Conservation (phyloP, 768 basidiomycete genomes). For the Pleurotus tuoliensis region DNA sequence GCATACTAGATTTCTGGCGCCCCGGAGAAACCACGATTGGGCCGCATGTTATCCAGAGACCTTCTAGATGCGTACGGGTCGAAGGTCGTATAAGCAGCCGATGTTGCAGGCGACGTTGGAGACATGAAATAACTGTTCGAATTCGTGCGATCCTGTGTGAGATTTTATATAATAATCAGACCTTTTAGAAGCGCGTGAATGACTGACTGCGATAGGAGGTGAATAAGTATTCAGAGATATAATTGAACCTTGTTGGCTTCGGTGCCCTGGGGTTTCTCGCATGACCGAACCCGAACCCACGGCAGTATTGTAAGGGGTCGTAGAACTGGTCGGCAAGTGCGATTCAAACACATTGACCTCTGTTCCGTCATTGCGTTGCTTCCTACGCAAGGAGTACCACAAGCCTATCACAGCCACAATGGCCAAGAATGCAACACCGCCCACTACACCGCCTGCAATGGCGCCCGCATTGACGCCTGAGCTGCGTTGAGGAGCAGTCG, state of each 20-base stretch:
- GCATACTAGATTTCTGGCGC: constrained; percentile 2
- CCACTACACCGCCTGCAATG: constrained; percentile 60
- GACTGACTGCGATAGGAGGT: not conserved
- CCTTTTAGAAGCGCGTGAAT: not conserved
- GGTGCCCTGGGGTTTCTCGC: constrained; percentile 16
- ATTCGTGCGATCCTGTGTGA: not conserved
- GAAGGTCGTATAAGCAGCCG: constrained; percentile 14
- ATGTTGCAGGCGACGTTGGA: constrained; percentile 16
- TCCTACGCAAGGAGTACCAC: constrained; percentile 29
- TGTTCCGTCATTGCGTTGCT: not conserved
- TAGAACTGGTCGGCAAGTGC: not conserved
- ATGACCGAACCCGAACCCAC: not conserved
- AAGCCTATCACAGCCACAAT: constrained; percentile 30
- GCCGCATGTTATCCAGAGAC: constrained; percentile 1
- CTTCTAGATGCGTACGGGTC: constrained; percentile 9
- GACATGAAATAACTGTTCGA: constrained; percentile 3
- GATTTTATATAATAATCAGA: not conserved
- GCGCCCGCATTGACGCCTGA: constrained; percentile 40
- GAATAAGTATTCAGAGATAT: constrained; percentile 13
- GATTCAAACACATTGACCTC: not conserved
- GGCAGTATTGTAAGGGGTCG: not conserved
- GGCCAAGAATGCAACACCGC: constrained; percentile 42
- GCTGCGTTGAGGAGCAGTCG: constrained; percentile 7
- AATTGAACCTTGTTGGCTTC: constrained; percentile 1
- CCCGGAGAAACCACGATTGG: not conserved